Conservation (phyloP, 495 filamentous ascomycete species). For the Umbilicaria muhlenbergii region DNA sequence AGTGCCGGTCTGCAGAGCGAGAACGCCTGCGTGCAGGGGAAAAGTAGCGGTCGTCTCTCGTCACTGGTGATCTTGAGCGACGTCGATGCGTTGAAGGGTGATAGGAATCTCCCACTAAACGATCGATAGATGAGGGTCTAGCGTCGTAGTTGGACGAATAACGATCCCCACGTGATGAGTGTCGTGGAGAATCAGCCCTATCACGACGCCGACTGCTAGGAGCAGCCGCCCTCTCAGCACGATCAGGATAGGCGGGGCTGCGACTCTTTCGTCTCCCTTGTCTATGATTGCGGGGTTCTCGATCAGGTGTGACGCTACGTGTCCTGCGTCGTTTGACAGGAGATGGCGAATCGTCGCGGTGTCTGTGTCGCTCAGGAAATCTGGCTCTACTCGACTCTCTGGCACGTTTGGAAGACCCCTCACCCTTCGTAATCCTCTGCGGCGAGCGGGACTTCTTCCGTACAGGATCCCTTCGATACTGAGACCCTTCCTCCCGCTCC, state of each 20-base stretch:
- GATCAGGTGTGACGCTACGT: conserved; percentile 29
- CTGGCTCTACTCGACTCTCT: conserved; percentile 2
- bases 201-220: conserved; percentile 6
- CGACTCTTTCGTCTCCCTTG: conserved; percentile 8
- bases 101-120: conserved; percentile 10
- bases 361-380: background rate
- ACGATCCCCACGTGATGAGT: conserved; percentile 4
- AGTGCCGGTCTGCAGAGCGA: conserved; percentile 5
- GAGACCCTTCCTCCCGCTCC: background rate
- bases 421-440: conserved; percentile 1
- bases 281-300: conserved; percentile 5
- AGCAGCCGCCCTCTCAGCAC: conserved; percentile 1
- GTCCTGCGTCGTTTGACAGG: conserved; percentile 28
- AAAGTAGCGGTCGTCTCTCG: background rate
- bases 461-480: background rate
- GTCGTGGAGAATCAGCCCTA: conserved; percentile 4
- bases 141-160: conserved; percentile 4
- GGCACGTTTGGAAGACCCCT: conserved; percentile 6
- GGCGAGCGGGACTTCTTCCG: conserved; percentile 4
- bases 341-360: conserved; percentile 5
- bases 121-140: background rate
- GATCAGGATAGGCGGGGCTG: conserved; percentile 7
- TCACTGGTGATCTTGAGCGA: conserved; percentile 7
- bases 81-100: conserved; percentile 6
- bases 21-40: conserved; percentile 3